phyloP scores from a whole-genome alignment of 257 asterid species.

The Anisodus acutangulus region DNA sequence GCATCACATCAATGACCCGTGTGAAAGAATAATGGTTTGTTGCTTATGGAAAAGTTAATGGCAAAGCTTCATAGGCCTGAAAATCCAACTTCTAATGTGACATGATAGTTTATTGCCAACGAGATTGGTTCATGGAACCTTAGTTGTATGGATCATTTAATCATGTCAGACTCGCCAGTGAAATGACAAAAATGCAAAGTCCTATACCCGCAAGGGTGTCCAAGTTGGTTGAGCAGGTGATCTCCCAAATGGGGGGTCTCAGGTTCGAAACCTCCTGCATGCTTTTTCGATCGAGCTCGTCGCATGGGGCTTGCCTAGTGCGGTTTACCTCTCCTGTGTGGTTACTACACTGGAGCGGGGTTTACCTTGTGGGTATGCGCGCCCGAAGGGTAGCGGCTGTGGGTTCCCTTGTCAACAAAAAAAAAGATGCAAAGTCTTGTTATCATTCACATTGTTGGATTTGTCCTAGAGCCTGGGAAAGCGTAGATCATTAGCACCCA shows the following conservation, averaged over 20 bases:
- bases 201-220: too few relatives aligned
- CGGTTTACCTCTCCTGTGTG: too few relatives aligned
- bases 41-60: constrained; percentile 21
- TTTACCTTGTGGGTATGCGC: too few relatives aligned
- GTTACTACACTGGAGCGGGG: too few relatives aligned
- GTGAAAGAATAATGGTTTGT: constrained; percentile 14
- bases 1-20: not conserved
- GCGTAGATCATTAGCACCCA: not conserved
- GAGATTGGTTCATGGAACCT: constrained; percentile 23
- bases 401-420: too few relatives aligned
- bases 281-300: too few relatives aligned
- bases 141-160: not conserved
- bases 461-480: not conserved
- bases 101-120: not conserved
- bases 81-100: constrained; percentile 14
- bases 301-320: too few relatives aligned
- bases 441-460: constrained; percentile 23
- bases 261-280: too few relatives aligned
- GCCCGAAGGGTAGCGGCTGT: too few relatives aligned
- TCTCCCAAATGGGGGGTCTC: too few relatives aligned
- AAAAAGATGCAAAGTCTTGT: not conserved
- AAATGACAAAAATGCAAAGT: not conserved
- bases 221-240: too few relatives aligned
- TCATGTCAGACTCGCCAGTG: not conserved
- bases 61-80: constrained; percentile 14